These are phyloP conservation scores for Alternaria brassicae DNA, from an alignment of 2,329 filamentous ascomycete genomes.

Conservation along the genomic window DNA sequence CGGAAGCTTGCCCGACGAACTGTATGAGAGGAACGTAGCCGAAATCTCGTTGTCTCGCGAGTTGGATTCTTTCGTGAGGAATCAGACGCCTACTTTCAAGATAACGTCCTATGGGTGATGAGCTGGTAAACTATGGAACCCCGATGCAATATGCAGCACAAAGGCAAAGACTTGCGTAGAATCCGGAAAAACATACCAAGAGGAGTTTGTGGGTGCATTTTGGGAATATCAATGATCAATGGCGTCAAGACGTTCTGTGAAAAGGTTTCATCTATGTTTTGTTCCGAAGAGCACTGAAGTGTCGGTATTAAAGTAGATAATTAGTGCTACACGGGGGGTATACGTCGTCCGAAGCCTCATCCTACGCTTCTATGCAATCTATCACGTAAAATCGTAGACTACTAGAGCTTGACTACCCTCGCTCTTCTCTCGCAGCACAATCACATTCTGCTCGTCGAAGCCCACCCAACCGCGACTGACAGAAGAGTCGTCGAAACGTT, in stretches of 20 bases:
- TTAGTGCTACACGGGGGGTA: background rate
- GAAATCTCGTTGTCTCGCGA: no score
- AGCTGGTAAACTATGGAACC: no score
- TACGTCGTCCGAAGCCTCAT: background rate
- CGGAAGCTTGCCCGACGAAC: no score
- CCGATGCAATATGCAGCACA: no score
- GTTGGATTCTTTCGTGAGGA: no score
- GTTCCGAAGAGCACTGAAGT: background rate
- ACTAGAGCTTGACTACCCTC: slow-evolving; percentile 75
- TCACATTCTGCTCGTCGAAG: slow-evolving; percentile 92
- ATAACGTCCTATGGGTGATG: no score
- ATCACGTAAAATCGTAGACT: slow-evolving; percentile 84
- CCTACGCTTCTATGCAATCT: background rate
- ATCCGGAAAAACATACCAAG: no score
- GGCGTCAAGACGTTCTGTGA: background rate
- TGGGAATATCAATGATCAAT: background rate
- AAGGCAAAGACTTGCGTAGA: no score
- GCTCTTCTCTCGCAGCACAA: slow-evolving; percentile 76
- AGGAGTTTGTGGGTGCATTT: background rate
- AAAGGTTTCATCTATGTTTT: background rate
- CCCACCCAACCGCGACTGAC: slow-evolving; percentile 72
- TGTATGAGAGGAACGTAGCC: background rate
- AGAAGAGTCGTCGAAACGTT: slow-evolving; percentile 50
- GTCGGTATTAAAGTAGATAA: background rate
- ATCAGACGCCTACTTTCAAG: no score